phyloP scores from a whole-genome alignment of 148 eudicot species.

The Gaultheria prostrata region DNA sequence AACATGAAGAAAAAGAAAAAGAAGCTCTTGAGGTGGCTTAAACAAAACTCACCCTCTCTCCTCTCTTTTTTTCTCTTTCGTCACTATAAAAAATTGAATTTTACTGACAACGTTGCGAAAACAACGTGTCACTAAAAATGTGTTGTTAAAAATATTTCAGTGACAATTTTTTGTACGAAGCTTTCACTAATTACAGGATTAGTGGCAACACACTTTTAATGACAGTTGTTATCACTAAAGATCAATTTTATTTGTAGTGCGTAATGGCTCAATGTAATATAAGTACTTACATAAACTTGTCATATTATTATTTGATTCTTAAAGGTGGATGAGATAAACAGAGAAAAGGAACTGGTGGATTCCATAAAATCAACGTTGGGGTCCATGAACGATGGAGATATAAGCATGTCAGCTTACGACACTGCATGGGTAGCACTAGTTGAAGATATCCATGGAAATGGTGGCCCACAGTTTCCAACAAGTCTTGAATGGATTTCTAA shows the following conservation, averaged over 20 bases:
- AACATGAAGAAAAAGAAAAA: constrained; percentile 17
- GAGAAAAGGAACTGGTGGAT: constrained; percentile 11
- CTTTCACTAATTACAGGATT: too few relatives aligned
- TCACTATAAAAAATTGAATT: too few relatives aligned
- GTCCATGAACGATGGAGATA: constrained; percentile 45
- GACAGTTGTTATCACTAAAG: too few relatives aligned
- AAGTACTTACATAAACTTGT: background rate
- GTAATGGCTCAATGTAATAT: too few relatives aligned
- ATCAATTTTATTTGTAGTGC: too few relatives aligned
- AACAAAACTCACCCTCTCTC: background rate
- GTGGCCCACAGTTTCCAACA: constrained; percentile 59
- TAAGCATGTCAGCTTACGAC: constrained; percentile 42
- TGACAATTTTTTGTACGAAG: too few relatives aligned
- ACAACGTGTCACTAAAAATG: too few relatives aligned
- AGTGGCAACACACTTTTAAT: too few relatives aligned
- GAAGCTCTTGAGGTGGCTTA: constrained; percentile 1
- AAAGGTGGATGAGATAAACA: background rate
- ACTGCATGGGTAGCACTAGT: constrained; percentile 81
- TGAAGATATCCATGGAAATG: constrained; percentile 36
- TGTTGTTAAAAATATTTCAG: too few relatives aligned
- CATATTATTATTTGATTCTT: background rate
- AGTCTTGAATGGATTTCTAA: constrained; percentile 66
- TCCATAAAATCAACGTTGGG: constrained; percentile 24
- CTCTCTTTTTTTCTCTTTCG: background rate
- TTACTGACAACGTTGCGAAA: too few relatives aligned